Percentiles rank a stretch among this genome's conserved stretches.
phyloP scores from a whole-genome alignment of 176 grass and related monocot genomes.

The Carex cristatella region DNA sequence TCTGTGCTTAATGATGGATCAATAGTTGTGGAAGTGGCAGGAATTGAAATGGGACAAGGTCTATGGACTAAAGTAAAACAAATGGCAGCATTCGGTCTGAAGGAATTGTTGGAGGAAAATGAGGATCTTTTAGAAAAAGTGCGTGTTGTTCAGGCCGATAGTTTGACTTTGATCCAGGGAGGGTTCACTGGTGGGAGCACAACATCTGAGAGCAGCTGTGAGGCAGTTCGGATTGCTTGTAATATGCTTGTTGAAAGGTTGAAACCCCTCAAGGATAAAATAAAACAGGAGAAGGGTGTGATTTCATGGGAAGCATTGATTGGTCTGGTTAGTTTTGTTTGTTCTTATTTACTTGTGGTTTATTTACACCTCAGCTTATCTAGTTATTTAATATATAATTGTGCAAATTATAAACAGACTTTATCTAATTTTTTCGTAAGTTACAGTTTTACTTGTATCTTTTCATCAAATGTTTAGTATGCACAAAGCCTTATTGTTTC shows the following conservation, averaged over 20 bases:
- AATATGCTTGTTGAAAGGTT: conserved; percentile 45
- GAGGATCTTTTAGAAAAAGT: conserved; percentile 53
- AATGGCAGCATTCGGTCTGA: conserved; percentile 56
- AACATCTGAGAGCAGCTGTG: conserved; percentile 74
- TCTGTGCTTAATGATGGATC: conserved; percentile 84
- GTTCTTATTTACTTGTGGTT: background rate
- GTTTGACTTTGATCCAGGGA: conserved; percentile 65
- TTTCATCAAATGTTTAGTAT: background rate
- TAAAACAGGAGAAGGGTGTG: conserved; percentile 32
- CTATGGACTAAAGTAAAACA: conserved; percentile 90
- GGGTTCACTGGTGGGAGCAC: conserved; percentile 71
- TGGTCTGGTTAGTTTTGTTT: conserved; percentile 31
- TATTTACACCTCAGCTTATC: background rate
- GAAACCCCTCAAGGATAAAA: conserved; percentile 56
- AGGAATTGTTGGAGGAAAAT: conserved; percentile 38
- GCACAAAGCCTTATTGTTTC: background rate
- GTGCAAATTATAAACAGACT: background rate
- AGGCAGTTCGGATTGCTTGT: conserved; percentile 51
- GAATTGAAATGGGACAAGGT: conserved; percentile 78
- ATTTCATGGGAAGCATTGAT: conserved; percentile 60
- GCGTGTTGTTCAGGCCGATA: conserved; percentile 70
- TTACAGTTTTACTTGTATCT: background rate
- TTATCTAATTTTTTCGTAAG: background rate
- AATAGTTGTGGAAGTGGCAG: conserved; percentile 74
- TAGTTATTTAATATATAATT: background rate